Evolutionary conservation across 2,329 filamentous ascomycete species (phyloP), one percentile per base, ranked within the genome.

Genomic region (Verticillium albo-atrum): DNA sequence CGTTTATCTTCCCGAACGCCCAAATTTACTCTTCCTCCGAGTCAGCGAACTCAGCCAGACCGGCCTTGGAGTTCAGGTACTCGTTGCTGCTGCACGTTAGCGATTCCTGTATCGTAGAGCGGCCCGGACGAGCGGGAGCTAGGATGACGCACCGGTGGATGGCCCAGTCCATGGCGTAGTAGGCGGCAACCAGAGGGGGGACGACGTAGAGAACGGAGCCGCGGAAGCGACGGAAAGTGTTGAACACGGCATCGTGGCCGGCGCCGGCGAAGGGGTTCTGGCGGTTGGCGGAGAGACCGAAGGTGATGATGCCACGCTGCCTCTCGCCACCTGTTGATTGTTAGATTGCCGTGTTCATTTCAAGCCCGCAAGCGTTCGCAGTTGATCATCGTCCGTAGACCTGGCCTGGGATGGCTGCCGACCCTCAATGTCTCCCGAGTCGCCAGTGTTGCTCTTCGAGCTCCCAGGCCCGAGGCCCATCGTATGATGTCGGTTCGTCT

Each of bases 121-220:
- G n/a, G 6, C 20, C 4, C 20, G 42, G 7, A 2, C 42, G 10
- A 12, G 30, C 1, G 6, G 10, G 14, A 20, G 20, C 25, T 27
- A 28, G 55, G 35, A 5, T 23, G 25, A 79, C 87, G 69, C 85
- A 98, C 95, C 88, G 87, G 79, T 97, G 88, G 71, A 86, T 89
- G 66, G 95, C 94, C 95, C 95, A 99, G 74, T 90, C 79, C 89
- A 98, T 90, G 66, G 86, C 73, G 73, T 88, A 86, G 81, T 98
- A 99, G 67, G 85, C 92, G 67, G 82, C 76, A 65, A 95, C 70
- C 68, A 97, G 79, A 42, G 93, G 89, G 61, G 95, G 90, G 27
- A 88, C 84, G 77, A 93, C 88, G 85, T 93, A 99, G 68, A 98
- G 87, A 68, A 96, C 87, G 83, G 98, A 95, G 68, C 83, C 77